Base-by-base conservation (phyloP, 1,284 basidiomycete species). In the Inonotus hispidus region DNA sequence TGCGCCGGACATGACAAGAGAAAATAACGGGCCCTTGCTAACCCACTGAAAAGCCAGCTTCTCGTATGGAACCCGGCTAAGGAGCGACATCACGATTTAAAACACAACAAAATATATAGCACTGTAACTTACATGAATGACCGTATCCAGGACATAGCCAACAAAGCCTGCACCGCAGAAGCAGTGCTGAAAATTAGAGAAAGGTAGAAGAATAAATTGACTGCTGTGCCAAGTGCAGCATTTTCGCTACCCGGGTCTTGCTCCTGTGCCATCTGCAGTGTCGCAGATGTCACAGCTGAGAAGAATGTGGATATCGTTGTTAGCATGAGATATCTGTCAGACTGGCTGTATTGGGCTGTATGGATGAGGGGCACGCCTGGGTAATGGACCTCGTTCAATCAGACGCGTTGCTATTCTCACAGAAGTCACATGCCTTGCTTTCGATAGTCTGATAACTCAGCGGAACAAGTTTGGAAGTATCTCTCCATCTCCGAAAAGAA, bases 231-330 rank as follows among this genome's bases (percentile, higher is more conserved):
- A 2, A 47, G 10, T 11, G 52, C 1, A 35, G 6, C 37, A 2
- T 41, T 21, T 21, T 21, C 43, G 4, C 43, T 32, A n/a, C n/a
- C n/a, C n/a, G n/a, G n/a, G n/a, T n/a, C n/a, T n/a, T n/a, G n/a
- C 19, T 35, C 19, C 16, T 35, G 16, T 0, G 45, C 25, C n/a
- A 60, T 14, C 25, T 55, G 59, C 7, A 55, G 50, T 19, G 45
- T 54, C 4, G 58, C 25, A n/a, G 58, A 50, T 35, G 58, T 59
- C 49, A 39, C 38, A 5, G 37, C 52, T 10, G 58, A 59, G 2
- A 59, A 37, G 21, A 59, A 59, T 11, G 38, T 41, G 4, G 58
- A 50, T 25, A 59, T 59, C 3, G 52, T 54, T 14, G 58, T 59
- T 38, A 59, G 32, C 14, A 53, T 45, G 7, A 59, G 37, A n/a